A percentile compares a stretch with the other conserved stretches of the same genome.
phyloP scores from a whole-genome alignment of 148 eudicot genomes.

The Vaccinium macrocarpon region DNA sequence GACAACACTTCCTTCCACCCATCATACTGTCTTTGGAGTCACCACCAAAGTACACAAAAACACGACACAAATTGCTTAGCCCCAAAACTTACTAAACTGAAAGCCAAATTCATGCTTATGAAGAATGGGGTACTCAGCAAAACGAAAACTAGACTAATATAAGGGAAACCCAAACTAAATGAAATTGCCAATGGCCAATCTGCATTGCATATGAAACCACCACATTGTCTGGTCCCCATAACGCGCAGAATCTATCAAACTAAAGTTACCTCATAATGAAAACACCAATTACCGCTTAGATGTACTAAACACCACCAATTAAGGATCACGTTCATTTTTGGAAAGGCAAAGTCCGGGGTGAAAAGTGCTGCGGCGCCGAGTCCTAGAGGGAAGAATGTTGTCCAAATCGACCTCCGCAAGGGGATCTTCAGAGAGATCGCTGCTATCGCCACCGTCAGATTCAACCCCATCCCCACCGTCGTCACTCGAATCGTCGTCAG shows the following conservation, averaged over 20 bases:
- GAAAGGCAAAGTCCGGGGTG: conserved; percentile 43
- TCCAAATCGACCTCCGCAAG: conserved; percentile 81
- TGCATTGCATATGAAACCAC: conserved; percentile 1
- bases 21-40: not conserved
- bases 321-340: conserved; percentile 43
- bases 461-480: conserved; percentile 26
- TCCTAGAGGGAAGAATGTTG: conserved; percentile 80
- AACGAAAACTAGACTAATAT: not conserved
- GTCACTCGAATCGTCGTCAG: conserved; percentile 28
- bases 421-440: conserved; percentile 73
- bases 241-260: conserved; percentile 6
- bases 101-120: not conserved
- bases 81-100: not conserved
- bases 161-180: not conserved
- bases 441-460: conserved; percentile 33
- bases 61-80: not conserved
- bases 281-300: not conserved
- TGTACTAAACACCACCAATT: conserved; percentile 5
- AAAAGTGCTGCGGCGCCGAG: conserved; percentile 40
- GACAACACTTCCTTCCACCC: not conserved
- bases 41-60: not conserved
- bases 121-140: not conserved
- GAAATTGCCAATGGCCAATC: conserved; percentile 1
- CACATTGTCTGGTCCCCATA: not conserved
- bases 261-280: not conserved